Evolutionary conservation across 75 land plant genomes (phyloP), one percentile per base, ranked within the genome.

Genomic region (Sequoiadendron giganteum): DNA sequence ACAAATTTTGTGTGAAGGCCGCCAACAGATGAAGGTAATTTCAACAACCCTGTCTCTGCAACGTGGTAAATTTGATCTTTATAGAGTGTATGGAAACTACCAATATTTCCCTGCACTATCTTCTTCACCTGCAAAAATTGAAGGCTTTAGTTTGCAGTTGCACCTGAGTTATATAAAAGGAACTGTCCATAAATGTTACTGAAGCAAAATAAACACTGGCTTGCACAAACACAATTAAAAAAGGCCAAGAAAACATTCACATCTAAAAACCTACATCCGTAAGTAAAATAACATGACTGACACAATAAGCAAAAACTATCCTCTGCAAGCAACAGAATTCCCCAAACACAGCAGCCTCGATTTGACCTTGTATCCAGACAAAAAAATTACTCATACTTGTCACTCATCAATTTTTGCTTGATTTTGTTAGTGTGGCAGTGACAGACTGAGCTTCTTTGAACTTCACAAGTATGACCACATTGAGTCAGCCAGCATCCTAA

Each of bases 41-140:
- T 86, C 73, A 97, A 87, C 86, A 96, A 75, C 16, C 91, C 96
- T 58, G 87, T 87, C 6, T 90, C 86, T 56, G 93, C 91, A 88
- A 87, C 89, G 61, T 97, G 95, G 47, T 87, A 72, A 45, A 98
- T 85, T 58, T 92, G 81, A 80, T 93, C 93, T 85, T 90, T 89
- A 88, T 98, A 98, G 90, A 95, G 87, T 39, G 91, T 48, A 73
- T 86, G 91, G 86, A 98, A 97, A 72, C 88, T 90, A 39, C 86
- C 38, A 78, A 92, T 92, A 89, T 94, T 95, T 78, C 96, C 99
- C 54, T 89, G 88, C 3, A 98, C 99, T 85, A 98, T 98, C 80
- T 95, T 98, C 79, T 92, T 94, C 73, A 96, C 99, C 99, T 97
- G 90, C 18, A 38, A 55, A 18, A 49, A 13, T 28, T 82, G 28